Conservation (phyloP, 1,284 basidiomycete genomes). For the Termitomyces sp. region DNA sequence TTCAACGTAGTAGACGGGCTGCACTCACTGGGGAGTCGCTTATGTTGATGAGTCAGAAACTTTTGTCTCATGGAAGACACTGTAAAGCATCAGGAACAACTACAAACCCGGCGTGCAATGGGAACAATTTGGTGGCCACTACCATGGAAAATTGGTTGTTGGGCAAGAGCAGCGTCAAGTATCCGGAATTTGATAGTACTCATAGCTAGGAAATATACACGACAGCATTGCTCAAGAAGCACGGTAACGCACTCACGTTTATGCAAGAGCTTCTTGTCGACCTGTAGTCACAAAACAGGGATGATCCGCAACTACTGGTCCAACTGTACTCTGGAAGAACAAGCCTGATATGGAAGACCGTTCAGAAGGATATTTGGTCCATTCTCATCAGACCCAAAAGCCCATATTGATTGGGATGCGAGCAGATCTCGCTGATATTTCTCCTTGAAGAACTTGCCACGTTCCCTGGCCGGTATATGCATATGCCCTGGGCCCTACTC, state of each 20-base stretch:
- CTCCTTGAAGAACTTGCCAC: constrained; percentile 91
- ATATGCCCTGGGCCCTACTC: constrained; percentile 89
- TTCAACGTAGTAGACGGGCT: constrained; percentile 98
- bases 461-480: constrained; percentile 88
- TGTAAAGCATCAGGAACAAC: constrained; percentile 86
- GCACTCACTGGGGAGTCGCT: constrained; percentile 90
- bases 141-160: constrained; percentile 95
- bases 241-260: constrained; percentile 71
- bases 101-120: constrained; percentile 80
- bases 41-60: constrained; percentile 28
- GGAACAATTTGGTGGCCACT: constrained; percentile 74
- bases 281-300: constrained; percentile 34
- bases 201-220: constrained; percentile 62
- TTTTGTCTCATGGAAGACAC: constrained; percentile 6
- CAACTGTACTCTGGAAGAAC: neutral
- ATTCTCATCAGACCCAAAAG: constrained; percentile 95
- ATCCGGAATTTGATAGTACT: constrained; percentile 98
- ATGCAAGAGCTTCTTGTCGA: constrained; percentile 92
- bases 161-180: constrained; percentile 85
- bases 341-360: constrained; percentile 89
- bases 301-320: neutral
- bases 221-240: constrained; percentile 4
- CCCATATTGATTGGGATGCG: constrained; percentile 98
- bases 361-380: constrained; percentile 93
- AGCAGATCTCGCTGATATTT: constrained; percentile 98